A percentile compares a stretch with the other conserved stretches of the same genome.
phyloP scores from a whole-genome alignment of 345 rosid genomes.

The Lepidium africanum region DNA sequence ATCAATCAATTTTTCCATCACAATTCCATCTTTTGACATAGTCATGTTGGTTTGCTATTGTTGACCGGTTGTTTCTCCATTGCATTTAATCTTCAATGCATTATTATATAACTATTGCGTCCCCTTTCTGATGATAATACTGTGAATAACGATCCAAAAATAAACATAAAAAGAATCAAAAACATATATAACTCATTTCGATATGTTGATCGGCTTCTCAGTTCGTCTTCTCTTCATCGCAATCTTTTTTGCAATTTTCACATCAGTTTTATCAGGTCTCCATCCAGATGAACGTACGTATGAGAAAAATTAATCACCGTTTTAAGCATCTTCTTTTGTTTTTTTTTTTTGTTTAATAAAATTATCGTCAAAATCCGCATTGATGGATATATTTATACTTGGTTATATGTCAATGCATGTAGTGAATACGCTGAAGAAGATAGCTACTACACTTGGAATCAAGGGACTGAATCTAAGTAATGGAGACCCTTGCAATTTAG shows the following conservation, averaged over 20 bases:
- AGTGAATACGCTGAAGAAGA: not conserved
- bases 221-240: not conserved
- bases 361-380: too few species aligned
- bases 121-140: not conserved
- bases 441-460: not conserved
- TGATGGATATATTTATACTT: not conserved
- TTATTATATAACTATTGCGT: not conserved
- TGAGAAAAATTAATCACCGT: not conserved
- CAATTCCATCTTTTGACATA: not conserved
- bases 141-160: not conserved
- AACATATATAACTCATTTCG: not conserved
- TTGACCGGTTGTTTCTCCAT: not conserved
- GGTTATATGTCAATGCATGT: not conserved
- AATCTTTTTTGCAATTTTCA: not conserved
- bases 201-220: not conserved
- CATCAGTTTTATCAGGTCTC: not conserved
- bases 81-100: not conserved
- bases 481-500: not conserved
- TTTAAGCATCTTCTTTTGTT: too few species aligned
- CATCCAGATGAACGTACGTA: constrained; percentile 7
- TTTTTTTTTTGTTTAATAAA: too few species aligned
- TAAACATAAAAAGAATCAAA: not conserved
- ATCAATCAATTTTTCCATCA: too few species aligned
- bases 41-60: not conserved
- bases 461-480: not conserved